These are phyloP conservation scores for Daedaleopsis sinensis DNA, from an alignment of 768 basidiomycete genomes.

Conservation along the genomic window DNA sequence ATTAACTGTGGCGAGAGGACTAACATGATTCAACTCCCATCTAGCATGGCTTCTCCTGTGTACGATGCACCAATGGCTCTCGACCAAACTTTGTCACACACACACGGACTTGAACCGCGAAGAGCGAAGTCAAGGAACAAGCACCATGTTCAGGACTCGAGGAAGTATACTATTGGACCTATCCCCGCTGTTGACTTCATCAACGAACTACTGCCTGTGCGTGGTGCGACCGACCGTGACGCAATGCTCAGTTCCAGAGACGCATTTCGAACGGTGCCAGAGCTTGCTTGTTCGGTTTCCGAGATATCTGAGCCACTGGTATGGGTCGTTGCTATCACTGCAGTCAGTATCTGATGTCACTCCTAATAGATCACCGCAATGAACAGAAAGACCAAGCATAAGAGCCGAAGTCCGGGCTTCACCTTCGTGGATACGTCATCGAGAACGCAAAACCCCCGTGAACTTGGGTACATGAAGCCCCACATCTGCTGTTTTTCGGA, in stretches of 20 bases:
- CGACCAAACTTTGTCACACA: not conserved
- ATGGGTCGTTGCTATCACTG: not conserved
- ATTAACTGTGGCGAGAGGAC: too few species aligned
- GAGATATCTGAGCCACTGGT: not conserved
- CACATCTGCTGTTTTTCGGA: too few species aligned
- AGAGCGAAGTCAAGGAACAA: not conserved
- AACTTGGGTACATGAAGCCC: too few species aligned
- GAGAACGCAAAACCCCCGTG: too few species aligned
- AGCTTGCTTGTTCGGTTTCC: not conserved
- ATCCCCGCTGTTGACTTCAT: slow-evolving; percentile 1
- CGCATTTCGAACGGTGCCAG: not conserved
- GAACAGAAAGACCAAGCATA: not conserved
- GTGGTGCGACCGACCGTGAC: too few species aligned
- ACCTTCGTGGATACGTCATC: too few species aligned
- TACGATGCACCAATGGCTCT: not conserved
- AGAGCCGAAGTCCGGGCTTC: slow-evolving; percentile 10
- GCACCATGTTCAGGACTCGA: not conserved
- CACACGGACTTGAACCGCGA: not conserved
- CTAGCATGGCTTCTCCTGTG: too few species aligned
- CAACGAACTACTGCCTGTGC: not conserved
- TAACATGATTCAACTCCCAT: too few species aligned
- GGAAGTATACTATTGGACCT: not conserved
- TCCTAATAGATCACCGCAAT: not conserved
- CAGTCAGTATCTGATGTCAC: not conserved
- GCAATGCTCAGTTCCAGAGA: not conserved